phyloP scores from a whole-genome alignment of 2,329 filamentous ascomycete genomes.

The Pseudogymnoascus destructans region DNA sequence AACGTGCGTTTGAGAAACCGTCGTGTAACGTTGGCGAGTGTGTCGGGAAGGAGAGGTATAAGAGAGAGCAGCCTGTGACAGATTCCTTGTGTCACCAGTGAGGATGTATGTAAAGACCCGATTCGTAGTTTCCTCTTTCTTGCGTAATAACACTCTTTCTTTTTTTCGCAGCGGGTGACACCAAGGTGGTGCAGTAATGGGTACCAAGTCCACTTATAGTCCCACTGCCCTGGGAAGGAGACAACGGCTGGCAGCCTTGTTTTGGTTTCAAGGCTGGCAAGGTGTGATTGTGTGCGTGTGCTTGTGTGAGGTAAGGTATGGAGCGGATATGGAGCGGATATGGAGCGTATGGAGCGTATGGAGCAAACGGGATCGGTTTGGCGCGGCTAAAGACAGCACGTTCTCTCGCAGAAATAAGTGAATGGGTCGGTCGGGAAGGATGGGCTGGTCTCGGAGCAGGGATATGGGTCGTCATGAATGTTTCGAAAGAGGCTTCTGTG shows the following conservation, averaged over 20 bases:
- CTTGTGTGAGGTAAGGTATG: neutral
- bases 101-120: neutral
- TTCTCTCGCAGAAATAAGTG: neutral
- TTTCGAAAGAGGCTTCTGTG: constrained; percentile 1
- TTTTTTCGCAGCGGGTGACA: neutral
- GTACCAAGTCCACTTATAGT: neutral
- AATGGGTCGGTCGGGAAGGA: neutral
- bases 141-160: neutral
- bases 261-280: neutral
- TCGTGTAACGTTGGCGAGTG: neutral
- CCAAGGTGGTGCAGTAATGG: neutral
- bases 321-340: neutral
- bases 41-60: neutral
- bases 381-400: neutral
- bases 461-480: neutral
- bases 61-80: neutral
- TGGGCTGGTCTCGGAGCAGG: neutral
- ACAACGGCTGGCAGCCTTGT: neutral
- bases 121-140: neutral
- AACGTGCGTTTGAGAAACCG: neutral
- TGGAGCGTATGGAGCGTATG: neutral
- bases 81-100: neutral
- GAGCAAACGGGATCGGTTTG: neutral
- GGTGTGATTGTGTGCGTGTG: neutral
- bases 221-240: neutral